Conservation (phyloP, 441 rosid genomes). For the Aquilaria agallochum region DNA sequence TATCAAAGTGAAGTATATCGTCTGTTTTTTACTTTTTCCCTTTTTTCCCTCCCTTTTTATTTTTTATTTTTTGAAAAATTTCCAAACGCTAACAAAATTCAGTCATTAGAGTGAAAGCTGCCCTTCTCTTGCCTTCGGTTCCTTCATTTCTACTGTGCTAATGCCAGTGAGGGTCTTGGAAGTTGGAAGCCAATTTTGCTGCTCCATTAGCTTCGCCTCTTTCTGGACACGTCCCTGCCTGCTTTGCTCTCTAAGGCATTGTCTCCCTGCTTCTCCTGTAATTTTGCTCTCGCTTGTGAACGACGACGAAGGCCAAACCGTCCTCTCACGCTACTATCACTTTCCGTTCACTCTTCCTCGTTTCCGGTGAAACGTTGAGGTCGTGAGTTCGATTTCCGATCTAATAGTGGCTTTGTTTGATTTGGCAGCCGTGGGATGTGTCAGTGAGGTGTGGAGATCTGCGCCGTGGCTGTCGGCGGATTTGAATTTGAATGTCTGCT, state of each 20-base stretch:
- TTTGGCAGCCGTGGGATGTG: constrained; percentile 12
- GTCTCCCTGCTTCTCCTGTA: not conserved
- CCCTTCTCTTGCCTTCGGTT: too few relatives aligned
- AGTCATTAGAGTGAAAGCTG: too few relatives aligned
- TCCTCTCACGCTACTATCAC: constrained; percentile 1
- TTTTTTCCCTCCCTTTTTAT: too few relatives aligned
- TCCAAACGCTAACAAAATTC: too few relatives aligned
- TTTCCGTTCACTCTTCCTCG: constrained; percentile 3
- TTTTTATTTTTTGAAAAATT: too few relatives aligned
- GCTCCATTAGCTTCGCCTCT: too few relatives aligned
- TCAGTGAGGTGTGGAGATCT: constrained; percentile 10
- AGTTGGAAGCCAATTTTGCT: too few relatives aligned
- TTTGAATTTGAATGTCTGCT: constrained; percentile 33
- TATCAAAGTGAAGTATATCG: too few relatives aligned
- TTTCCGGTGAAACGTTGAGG: constrained; percentile 14
- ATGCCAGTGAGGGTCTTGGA: too few relatives aligned
- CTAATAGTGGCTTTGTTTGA: constrained; percentile 22
- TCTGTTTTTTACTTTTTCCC: too few relatives aligned
- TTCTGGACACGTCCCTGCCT: not conserved
- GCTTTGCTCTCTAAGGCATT: not conserved
- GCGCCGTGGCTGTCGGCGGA: constrained; percentile 6
- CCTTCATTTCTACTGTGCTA: too few relatives aligned
- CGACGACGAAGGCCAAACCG: not conserved
- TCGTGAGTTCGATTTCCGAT: constrained; percentile 26
- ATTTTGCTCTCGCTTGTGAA: not conserved